Evolutionary conservation across 306 rosid species (phyloP).

Genomic region (Cucumis cinereus): DNA sequence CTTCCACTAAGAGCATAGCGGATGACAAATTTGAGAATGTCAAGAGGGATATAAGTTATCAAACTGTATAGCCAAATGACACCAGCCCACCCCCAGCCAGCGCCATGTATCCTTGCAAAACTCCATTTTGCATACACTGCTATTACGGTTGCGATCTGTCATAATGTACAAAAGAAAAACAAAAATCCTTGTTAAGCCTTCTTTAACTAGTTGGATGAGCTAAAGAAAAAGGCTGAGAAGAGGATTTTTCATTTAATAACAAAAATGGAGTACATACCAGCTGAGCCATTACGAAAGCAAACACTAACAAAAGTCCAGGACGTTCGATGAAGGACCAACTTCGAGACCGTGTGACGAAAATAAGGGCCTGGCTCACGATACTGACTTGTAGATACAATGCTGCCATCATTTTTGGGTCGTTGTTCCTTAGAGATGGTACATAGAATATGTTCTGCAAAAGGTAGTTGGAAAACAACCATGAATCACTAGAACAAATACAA

Average conservation of each 20-base stretch:
- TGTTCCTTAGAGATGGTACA: constrained; percentile 24
- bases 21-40: constrained; percentile 66
- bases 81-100: constrained; percentile 99
- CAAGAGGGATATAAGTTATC: constrained; percentile 86
- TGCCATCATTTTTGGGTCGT: constrained; percentile 65
- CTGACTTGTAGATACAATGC: constrained; percentile 98
- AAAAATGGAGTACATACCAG: constrained; percentile 38
- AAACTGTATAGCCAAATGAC: constrained; percentile 82
- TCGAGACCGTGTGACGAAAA: constrained; percentile 93
- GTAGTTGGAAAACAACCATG: not conserved
- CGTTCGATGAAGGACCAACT: constrained; percentile 87
- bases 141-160: constrained; percentile 75
- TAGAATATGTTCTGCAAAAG: constrained; percentile 47
- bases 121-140: constrained; percentile 82
- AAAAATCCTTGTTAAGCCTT: not conserved
- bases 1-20: constrained; percentile 80
- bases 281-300: constrained; percentile 84
- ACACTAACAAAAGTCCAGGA: constrained; percentile 78
- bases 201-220: not conserved
- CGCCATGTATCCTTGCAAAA: constrained; percentile 69
- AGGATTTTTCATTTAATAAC: not conserved
- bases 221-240: not conserved
- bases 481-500: not conserved
- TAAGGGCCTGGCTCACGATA: constrained; percentile 91
- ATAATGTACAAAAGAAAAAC: not conserved